These are phyloP conservation scores for Penicillium glabrum DNA, from an alignment of 2,329 filamentous ascomycete genomes.

Conservation along the genomic window DNA sequence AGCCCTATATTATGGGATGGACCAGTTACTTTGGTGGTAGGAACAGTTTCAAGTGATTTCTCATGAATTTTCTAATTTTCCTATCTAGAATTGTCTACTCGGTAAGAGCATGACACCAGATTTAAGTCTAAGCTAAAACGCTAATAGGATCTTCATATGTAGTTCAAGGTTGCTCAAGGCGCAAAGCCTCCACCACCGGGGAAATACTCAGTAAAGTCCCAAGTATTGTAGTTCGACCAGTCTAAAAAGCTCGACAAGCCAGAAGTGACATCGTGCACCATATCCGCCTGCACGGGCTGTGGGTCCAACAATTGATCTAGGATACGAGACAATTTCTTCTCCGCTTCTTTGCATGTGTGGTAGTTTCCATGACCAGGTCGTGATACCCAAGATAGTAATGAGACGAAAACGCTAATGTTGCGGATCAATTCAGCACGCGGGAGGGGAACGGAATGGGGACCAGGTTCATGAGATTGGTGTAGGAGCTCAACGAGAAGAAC, in stretches of 20 bases:
- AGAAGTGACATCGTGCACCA: constrained; percentile 30
- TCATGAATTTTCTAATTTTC: no score
- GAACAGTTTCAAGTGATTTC: no score
- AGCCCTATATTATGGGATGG: no score
- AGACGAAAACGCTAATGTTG: constrained; percentile 36
- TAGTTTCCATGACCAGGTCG: constrained; percentile 37
- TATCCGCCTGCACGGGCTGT: constrained; percentile 28
- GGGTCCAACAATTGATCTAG: constrained; percentile 38
- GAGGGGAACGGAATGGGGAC: constrained; percentile 24
- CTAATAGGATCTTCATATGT: neutral
- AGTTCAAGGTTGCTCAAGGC: constrained; percentile 6
- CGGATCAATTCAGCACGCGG: constrained; percentile 35
- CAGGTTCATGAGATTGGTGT: constrained; percentile 30
- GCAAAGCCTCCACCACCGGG: constrained; percentile 21
- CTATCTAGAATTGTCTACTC: no score
- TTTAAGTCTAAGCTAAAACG: neutral
- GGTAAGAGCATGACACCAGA: no score
- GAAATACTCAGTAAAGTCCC: constrained; percentile 33
- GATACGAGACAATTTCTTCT: constrained; percentile 37
- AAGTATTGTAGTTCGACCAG: constrained; percentile 34
- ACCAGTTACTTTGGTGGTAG: no score
- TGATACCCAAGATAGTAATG: constrained; percentile 34
- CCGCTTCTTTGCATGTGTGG: constrained; percentile 34
- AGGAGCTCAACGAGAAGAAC: constrained; percentile 36
- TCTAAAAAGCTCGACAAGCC: constrained; percentile 33